phyloP scores from a whole-genome alignment of 257 asterid species.

The Jacaranda mimosifolia region DNA sequence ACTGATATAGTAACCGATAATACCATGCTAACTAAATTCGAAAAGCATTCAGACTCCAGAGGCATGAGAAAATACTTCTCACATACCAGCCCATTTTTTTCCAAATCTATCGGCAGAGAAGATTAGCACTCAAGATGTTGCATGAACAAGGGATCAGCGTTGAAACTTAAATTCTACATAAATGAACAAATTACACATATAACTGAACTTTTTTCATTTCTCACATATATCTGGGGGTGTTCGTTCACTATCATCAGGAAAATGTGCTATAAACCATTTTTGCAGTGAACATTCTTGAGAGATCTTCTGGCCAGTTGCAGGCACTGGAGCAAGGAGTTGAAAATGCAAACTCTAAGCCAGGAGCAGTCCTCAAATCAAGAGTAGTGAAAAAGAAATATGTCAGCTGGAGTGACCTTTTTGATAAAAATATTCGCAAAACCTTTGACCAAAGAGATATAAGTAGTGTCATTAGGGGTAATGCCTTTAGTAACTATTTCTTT shows the following conservation, averaged over 20 bases:
- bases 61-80: too few relatives aligned
- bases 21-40: too few relatives aligned
- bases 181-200: too few relatives aligned
- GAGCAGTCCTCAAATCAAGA: constrained; percentile 11
- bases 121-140: too few relatives aligned
- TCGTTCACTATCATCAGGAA: background rate
- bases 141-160: too few relatives aligned
- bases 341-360: constrained; percentile 9
- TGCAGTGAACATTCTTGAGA: constrained; percentile 16
- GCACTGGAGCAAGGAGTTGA: constrained; percentile 13
- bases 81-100: too few relatives aligned
- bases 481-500: constrained; percentile 71
- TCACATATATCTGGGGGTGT: too few relatives aligned
- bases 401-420: background rate
- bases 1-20: too few relatives aligned
- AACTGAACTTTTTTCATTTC: too few relatives aligned
- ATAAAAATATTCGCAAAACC: constrained; percentile 44
- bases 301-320: background rate
- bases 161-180: too few relatives aligned
- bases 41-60: too few relatives aligned
- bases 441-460: constrained; percentile 59
- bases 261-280: background rate
- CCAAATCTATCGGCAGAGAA: too few relatives aligned
- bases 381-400: constrained; percentile 8
- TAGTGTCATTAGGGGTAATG: constrained; percentile 60